phyloP scores from a whole-genome alignment of 768 basidiomycete genomes.

The Chalciporus piperatus region DNA sequence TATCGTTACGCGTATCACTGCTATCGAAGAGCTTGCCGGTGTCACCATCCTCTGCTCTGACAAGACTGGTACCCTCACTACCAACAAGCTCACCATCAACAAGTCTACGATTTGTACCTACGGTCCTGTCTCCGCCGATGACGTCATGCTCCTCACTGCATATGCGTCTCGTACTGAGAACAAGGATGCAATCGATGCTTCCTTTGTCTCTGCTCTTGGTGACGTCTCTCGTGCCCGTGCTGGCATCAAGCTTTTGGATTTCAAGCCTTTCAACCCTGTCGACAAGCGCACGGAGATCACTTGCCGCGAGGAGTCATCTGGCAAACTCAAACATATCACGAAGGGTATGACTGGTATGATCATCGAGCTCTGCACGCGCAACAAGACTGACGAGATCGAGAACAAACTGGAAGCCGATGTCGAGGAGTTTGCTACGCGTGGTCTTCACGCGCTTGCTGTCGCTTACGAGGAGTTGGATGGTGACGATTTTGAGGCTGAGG shows the following conservation, averaged over 20 bases:
- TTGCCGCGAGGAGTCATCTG: constrained; percentile 90
- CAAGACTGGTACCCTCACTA: constrained; percentile 97
- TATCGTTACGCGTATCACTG: constrained; percentile 98
- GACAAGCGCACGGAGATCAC: constrained; percentile 99
- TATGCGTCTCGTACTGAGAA: constrained; percentile 99
- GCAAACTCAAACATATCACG: constrained; percentile 96
- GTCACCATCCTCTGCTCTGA: constrained; percentile 99
- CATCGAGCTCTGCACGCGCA: constrained; percentile 94
- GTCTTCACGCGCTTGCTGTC: constrained; percentile 93
- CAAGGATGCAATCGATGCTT: constrained; percentile 94
- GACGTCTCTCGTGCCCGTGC: constrained; percentile 74
- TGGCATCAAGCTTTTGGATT: constrained; percentile 95
- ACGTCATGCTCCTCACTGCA: constrained; percentile 90
- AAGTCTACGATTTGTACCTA: constrained; percentile 89
- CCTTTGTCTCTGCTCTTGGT: constrained; percentile 78
- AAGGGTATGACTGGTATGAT: constrained; percentile 99
- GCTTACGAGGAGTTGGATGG: constrained; percentile 92
- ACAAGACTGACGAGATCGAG: constrained; percentile 94
- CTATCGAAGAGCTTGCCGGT: constrained; percentile 97
- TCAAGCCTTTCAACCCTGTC: constrained; percentile 99
- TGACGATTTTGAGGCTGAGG: constrained; percentile 78
- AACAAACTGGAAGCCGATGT: constrained; percentile 91
- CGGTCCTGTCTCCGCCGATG: constrained; percentile 81
- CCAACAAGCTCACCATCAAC: constrained; percentile 99
- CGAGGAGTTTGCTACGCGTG: constrained; percentile 92